These are phyloP conservation scores for Delitschia confertaspora DNA, from an alignment of 495 filamentous ascomycete species.

Conservation along the genomic window DNA sequence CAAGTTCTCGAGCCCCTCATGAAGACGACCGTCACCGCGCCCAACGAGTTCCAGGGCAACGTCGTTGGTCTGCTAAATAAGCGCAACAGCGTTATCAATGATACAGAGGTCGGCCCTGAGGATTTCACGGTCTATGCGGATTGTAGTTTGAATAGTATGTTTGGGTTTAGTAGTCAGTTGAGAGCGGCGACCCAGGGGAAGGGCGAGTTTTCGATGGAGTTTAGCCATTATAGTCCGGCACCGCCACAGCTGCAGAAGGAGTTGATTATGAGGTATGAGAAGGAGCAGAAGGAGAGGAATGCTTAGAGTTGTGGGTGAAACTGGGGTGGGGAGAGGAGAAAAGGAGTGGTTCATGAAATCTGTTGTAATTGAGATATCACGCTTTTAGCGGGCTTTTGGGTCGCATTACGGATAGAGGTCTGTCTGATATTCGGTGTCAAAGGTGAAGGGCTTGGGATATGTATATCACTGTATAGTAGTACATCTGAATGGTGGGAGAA, in stretches of 20 bases:
- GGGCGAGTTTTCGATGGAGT: slow-evolving; percentile 99
- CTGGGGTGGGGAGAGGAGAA: no score
- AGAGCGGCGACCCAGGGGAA: slow-evolving; percentile 95
- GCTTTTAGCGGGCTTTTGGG: slow-evolving; percentile 1
- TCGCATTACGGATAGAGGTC: slow-evolving; percentile 10
- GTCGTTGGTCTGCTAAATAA: slow-evolving; percentile 94
- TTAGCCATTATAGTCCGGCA: slow-evolving; percentile 84
- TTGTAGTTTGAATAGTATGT: slow-evolving; percentile 92
- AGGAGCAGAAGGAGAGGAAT: slow-evolving; percentile 67
- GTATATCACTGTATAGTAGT: slow-evolving; percentile 5
- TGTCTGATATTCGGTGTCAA: neutral
- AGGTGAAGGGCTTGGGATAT: neutral
- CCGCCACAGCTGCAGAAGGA: slow-evolving; percentile 90
- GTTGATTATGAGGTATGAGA: slow-evolving; percentile 76
- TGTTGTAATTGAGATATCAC: no score
- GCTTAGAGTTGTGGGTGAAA: slow-evolving; percentile 8
- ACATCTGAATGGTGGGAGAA: neutral
- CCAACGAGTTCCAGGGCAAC: slow-evolving; percentile 96
- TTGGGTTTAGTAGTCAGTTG: slow-evolving; percentile 85
- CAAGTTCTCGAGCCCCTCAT: slow-evolving; percentile 90
- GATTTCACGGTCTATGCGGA: slow-evolving; percentile 94
- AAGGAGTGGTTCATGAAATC: no score
- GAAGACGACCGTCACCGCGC: slow-evolving; percentile 94
- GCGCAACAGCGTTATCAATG: slow-evolving; percentile 87
- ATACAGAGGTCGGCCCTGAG: slow-evolving; percentile 88